Percentiles rank a stretch among this genome's conserved stretches.
These are phyloP conservation scores for Haplosporangium sp. DNA, from an alignment of 371 early-diverging fungal species.

Conservation along the genomic window DNA sequence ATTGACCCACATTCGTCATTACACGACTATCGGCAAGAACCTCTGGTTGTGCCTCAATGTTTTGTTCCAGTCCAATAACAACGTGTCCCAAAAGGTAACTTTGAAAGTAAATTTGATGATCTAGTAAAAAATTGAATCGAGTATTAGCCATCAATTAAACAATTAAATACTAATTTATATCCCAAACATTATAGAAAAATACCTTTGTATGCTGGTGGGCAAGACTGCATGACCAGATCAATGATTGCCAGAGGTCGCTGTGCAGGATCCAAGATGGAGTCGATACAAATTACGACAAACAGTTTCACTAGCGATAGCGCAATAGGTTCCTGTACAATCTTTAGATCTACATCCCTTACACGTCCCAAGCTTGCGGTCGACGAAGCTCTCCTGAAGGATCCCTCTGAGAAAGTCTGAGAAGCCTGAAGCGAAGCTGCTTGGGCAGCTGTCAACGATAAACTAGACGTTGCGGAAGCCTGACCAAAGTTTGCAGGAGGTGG, in stretches of 20 bases:
- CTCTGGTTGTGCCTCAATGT: slow-evolving; percentile 60
- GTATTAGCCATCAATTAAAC: not conserved
- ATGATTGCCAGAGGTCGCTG: slow-evolving; percentile 60
- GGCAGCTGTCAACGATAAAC: slow-evolving; percentile 17
- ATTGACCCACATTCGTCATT: slow-evolving; percentile 66
- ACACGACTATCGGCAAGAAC: slow-evolving; percentile 61
- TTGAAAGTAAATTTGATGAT: slow-evolving; percentile 62
- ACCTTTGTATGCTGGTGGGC: slow-evolving; percentile 59
- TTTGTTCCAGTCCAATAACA: slow-evolving; percentile 66
- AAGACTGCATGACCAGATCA: slow-evolving; percentile 58
- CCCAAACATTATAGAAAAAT: not conserved
- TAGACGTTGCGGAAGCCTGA: slow-evolving; percentile 15
- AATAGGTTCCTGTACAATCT: slow-evolving; percentile 56
- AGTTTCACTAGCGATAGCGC: slow-evolving; percentile 62
- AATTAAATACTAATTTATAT: not conserved
- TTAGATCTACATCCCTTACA: slow-evolving; percentile 49
- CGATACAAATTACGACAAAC: slow-evolving; percentile 65
- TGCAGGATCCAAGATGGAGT: slow-evolving; percentile 66
- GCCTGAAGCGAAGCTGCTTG: slow-evolving; percentile 31
- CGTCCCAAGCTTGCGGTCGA: slow-evolving; percentile 39
- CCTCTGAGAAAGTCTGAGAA: slow-evolving; percentile 45
- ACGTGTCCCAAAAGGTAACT: slow-evolving; percentile 71
- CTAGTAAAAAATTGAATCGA: slow-evolving; percentile 7
- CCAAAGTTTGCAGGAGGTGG: slow-evolving; percentile 2
- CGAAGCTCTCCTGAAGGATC: slow-evolving; percentile 39